Conservation (phyloP, 1,284 basidiomycete species). For the Dichomitus squalens region DNA sequence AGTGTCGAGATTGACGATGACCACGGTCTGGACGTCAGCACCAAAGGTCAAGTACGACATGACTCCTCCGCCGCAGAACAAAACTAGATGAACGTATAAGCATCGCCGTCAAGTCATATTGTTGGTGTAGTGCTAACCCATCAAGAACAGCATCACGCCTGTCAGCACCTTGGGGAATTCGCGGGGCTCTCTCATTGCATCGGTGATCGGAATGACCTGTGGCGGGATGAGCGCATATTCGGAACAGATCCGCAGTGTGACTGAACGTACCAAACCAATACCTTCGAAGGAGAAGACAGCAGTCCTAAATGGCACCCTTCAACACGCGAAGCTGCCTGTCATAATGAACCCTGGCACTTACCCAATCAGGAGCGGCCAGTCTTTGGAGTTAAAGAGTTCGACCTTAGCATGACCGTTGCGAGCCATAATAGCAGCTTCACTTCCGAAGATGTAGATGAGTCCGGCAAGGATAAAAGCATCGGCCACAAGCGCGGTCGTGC, state of each 20-base stretch:
- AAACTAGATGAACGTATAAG: slow-evolving; percentile 43
- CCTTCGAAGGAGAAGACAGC: slow-evolving; percentile 99
- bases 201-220: slow-evolving; percentile 92
- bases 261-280: slow-evolving; percentile 80
- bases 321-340: not conserved
- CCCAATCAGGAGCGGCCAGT: slow-evolving; percentile 94
- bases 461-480: slow-evolving; percentile 96
- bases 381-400: slow-evolving; percentile 84
- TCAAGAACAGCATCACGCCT: slow-evolving; percentile 87
- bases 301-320: slow-evolving; percentile 54
- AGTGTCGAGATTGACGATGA: slow-evolving; percentile 92
- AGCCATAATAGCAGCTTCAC: slow-evolving; percentile 73
- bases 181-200: slow-evolving; percentile 93
- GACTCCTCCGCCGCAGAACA: slow-evolving; percentile 91
- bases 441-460: slow-evolving; percentile 83
- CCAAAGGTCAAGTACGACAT: slow-evolving; percentile 92
- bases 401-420: slow-evolving; percentile 81
- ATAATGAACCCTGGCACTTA: slow-evolving; percentile 38
- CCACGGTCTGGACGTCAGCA: slow-evolving; percentile 87
- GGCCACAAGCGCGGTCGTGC: slow-evolving; percentile 89
- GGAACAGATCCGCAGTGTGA: not conserved
- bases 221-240: not conserved
- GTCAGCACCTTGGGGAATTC: slow-evolving; percentile 91
- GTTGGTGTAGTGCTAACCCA: slow-evolving; percentile 45
- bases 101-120: slow-evolving; percentile 9